Evolutionary conservation across 2,329 filamentous ascomycete species (phyloP).

Genomic region (Penicillium sp.): DNA sequence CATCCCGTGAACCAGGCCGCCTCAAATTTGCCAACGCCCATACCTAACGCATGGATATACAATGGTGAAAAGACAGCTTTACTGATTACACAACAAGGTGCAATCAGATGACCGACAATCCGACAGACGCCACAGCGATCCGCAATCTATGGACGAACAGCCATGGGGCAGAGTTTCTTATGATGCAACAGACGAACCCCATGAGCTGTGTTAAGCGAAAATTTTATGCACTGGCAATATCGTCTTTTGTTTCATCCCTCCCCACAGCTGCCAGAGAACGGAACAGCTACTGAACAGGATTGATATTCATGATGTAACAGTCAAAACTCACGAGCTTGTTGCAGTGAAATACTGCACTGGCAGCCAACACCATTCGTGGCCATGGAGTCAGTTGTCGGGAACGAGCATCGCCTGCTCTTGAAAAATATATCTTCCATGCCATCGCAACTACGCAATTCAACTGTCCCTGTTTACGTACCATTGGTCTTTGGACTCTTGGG

Average conservation of each 20-base stretch:
- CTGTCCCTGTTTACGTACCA: constrained; percentile 35
- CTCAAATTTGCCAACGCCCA: not conserved
- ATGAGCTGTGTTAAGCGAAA: not conserved
- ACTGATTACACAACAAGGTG: not conserved
- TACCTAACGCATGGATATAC: not conserved
- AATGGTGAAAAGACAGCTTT: not conserved
- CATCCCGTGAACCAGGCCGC: no score
- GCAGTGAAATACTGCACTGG: not conserved
- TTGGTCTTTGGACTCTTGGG: constrained; percentile 12
- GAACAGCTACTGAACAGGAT: no score
- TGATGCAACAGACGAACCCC: not conserved
- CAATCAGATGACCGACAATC: not conserved
- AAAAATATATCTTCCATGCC: not conserved
- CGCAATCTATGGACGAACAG: not conserved
- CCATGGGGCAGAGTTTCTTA: not conserved
- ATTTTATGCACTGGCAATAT: no score
- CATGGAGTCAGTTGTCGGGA: not conserved
- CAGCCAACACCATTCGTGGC: not conserved
- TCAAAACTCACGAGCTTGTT: not conserved
- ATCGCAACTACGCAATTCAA: constrained; percentile 41
- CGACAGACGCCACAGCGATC: not conserved
- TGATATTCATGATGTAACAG: not conserved
- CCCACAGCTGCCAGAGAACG: no score
- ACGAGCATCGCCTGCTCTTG: not conserved
- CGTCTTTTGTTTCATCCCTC: no score